Evolutionary conservation across 148 eudicot species (phyloP).

Genomic region (Linanthus parryae): DNA sequence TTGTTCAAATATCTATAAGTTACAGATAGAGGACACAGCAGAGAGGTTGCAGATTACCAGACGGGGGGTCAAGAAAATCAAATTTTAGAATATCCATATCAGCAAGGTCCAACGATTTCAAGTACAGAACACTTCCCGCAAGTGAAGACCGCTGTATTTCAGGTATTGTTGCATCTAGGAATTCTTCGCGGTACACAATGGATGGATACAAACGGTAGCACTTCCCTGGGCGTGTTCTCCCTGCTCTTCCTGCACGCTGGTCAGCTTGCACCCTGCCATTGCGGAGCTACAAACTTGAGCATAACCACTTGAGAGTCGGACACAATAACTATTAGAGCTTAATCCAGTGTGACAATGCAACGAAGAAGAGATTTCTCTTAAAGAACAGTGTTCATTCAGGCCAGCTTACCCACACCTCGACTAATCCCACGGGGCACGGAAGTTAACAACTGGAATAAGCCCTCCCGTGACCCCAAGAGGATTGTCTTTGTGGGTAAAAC

Average conservation of each 20-base stretch:
- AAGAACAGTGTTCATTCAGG: no score
- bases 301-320: no score
- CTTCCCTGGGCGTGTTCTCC: conserved; percentile 95
- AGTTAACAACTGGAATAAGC: no score
- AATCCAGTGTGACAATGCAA: neutral
- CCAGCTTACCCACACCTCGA: no score
- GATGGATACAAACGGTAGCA: conserved; percentile 86
- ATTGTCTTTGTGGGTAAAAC: no score
- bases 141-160: conserved; percentile 95
- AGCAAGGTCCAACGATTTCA: conserved; percentile 87
- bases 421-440: no score
- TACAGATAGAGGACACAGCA: neutral
- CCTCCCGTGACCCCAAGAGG: no score
- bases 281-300: neutral
- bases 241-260: conserved; percentile 98
- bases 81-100: conserved; percentile 93
- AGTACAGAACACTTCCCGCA: conserved; percentile 89
- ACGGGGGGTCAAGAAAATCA: conserved; percentile 91
- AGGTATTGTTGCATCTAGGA: conserved; percentile 88
- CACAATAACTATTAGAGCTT: no score
- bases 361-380: neutral
- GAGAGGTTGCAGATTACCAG: conserved; percentile 28
- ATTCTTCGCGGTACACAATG: conserved; percentile 63
- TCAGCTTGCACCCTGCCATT: conserved; percentile 84
- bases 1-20: neutral